Conservation (phyloP, 192 early-diverging fungal species). For the Umbelopsis sp. region DNA sequence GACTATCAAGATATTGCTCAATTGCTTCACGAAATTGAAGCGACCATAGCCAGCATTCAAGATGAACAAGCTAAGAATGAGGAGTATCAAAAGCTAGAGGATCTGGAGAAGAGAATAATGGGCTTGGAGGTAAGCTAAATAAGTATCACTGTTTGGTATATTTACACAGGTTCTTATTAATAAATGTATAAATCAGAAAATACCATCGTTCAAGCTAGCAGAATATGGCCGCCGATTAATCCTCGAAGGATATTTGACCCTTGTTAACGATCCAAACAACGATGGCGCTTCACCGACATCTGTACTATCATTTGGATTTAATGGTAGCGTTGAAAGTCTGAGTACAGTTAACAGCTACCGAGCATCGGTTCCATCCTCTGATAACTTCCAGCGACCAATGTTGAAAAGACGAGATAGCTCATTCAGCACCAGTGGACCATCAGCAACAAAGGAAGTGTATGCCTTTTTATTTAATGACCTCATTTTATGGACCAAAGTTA, state of each 20-base stretch:
- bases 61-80: conserved; percentile 12
- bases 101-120: neutral
- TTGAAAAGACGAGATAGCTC: conserved; percentile 3
- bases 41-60: neutral
- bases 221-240: conserved; percentile 1
- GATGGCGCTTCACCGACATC: neutral
- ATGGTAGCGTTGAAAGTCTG: neutral
- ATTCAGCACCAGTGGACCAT: neutral
- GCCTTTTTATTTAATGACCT: conserved; percentile 4
- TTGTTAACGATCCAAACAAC: neutral
- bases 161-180: neutral
- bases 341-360: neutral
- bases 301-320: neutral
- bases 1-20: neutral
- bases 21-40: neutral
- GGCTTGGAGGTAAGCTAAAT: neutral
- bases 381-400: neutral
- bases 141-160: neutral
- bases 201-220: conserved; percentile 3
- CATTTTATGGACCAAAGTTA: neutral
- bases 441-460: conserved; percentile 3
- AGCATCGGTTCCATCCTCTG: neutral
- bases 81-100: conserved; percentile 9
- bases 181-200: neutral
- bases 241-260: neutral